Percentiles rank a stretch among this genome's conserved stretches.
phyloP scores from a whole-genome alignment of 202 grass and related monocot species.

The Schoenoplectus tabernaemontani region DNA sequence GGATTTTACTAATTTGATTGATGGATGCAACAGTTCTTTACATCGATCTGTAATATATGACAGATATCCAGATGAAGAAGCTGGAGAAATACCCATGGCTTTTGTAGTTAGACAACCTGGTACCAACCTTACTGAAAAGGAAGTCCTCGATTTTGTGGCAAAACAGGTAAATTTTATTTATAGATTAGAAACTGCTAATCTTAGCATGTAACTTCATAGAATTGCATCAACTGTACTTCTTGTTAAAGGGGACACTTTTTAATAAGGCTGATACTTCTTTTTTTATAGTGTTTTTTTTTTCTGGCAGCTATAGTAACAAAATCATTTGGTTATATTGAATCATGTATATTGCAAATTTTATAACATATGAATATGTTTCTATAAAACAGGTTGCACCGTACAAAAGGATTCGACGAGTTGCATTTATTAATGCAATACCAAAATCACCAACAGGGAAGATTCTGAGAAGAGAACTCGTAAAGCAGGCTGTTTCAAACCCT shows the following conservation, averaged over 20 bases:
- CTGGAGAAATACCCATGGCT: slow-evolving; percentile 80
- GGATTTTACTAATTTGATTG: too few relatives aligned
- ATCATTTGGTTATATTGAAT: not conserved
- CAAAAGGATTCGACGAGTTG: slow-evolving; percentile 61
- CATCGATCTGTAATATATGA: slow-evolving; percentile 1
- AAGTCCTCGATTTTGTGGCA: slow-evolving; percentile 69
- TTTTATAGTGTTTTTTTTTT: not conserved
- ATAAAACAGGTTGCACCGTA: slow-evolving; percentile 57
- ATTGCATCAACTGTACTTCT: not conserved
- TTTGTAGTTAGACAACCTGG: slow-evolving; percentile 68
- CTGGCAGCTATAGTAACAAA: not conserved
- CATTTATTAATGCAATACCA: slow-evolving; percentile 51
- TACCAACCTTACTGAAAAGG: slow-evolving; percentile 35
- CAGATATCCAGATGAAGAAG: slow-evolving; percentile 92
- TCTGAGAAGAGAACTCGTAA: slow-evolving; percentile 58
- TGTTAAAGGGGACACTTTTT: too few relatives aligned
- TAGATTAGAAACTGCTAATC: not conserved
- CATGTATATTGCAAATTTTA: not conserved
- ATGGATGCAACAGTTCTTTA: not conserved
- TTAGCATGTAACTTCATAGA: not conserved
- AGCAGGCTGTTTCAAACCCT: slow-evolving; percentile 37
- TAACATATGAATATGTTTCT: not conserved
- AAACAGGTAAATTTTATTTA: slow-evolving; percentile 45
- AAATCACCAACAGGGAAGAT: slow-evolving; percentile 74
- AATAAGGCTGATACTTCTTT: not conserved